A percentile compares a stretch with the other conserved stretches of the same genome.
Evolutionary conservation across 225 moss, liverwort and hornwort species (phyloP).

Genomic region (Anthoceros angustus): DNA sequence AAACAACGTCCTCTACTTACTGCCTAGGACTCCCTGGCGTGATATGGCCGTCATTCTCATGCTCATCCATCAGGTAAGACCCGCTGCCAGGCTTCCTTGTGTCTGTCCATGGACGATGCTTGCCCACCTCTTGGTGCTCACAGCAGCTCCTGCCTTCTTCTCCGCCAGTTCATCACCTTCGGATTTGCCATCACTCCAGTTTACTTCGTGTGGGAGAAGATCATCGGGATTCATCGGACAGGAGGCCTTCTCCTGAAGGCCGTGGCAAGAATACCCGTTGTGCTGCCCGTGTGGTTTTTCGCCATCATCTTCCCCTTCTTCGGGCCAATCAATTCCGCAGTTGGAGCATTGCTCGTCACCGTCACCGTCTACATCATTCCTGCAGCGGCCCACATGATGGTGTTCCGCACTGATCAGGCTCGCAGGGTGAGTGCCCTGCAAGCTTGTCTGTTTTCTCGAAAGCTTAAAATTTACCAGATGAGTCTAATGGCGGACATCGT

Average conservation of each 20-base stretch:
- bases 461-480: too few species aligned
- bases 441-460: too few species aligned
- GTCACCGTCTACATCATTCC: slow-evolving; percentile 34
- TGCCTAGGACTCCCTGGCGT: slow-evolving; percentile 13
- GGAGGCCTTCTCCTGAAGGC: slow-evolving; percentile 12
- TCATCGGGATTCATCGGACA: slow-evolving; percentile 20
- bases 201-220: slow-evolving; percentile 35
- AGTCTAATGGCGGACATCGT: too few species aligned
- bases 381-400: slow-evolving; percentile 19
- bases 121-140: not conserved
- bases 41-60: slow-evolving; percentile 28
- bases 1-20: slow-evolving; percentile 20
- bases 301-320: slow-evolving; percentile 31
- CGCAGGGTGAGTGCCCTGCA: slow-evolving; percentile 9
- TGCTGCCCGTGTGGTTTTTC: slow-evolving; percentile 29
- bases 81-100: not conserved
- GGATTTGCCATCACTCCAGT: slow-evolving; percentile 26
- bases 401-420: slow-evolving; percentile 12
- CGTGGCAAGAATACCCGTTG: slow-evolving; percentile 16
- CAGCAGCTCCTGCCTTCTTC: not conserved
- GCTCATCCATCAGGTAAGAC: slow-evolving; percentile 27
- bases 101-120: not conserved
- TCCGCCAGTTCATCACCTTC: slow-evolving; percentile 23
- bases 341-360: slow-evolving; percentile 27
- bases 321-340: slow-evolving; percentile 32